Evolutionary conservation across 257 asterid species (phyloP), one percentile per base, ranked within the genome.

Genomic region (Solanum dulcamara): DNA sequence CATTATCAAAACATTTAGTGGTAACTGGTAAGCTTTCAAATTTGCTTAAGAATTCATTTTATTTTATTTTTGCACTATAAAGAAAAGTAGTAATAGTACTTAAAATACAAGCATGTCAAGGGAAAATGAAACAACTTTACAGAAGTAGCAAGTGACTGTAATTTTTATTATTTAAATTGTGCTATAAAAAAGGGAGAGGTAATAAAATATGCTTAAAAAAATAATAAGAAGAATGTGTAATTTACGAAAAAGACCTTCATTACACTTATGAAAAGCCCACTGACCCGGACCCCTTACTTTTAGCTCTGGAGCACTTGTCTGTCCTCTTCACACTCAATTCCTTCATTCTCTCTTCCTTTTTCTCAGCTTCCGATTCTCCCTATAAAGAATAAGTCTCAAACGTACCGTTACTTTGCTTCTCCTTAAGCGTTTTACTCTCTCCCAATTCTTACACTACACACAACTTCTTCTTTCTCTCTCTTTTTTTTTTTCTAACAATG

Each of bases 211-310:
- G 28, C 13, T 64, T 28, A 13, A 67, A 67, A 35, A 10, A 51
- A 62, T 18, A 33, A 26, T 14, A 5, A 10, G 38, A 35, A 17
- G 17, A 6, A 5, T 5, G 4, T 50, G 20, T 83, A 18, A 84
- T 46, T 46, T 50, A 53, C 20, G 42, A 37, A 35, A 38, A 48
- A 79, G 6, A 28, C 98, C 98, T 85, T 83, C 30, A 3, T 37
- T 81, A 86, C 92, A 88, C 93, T 90, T 91, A 91, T 96, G 93
- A 96, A 94, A 93, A 91, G 30, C 93, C 91, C 95, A 66, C 86
- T 46, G 83, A 79, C 83, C 64, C 83, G 83, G 83, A 79, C 83
- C 28, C 84, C 94, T 83, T 90, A 72, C 92, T 88, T 89, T 89
- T 93, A 89, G 90, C 92, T 88, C 90, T 85, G 79, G 89, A 42